Percentiles rank a stretch among this genome's conserved stretches.
phyloP scores from a whole-genome alignment of 2,329 filamentous ascomycete genomes.

The Penicillium carneum region DNA sequence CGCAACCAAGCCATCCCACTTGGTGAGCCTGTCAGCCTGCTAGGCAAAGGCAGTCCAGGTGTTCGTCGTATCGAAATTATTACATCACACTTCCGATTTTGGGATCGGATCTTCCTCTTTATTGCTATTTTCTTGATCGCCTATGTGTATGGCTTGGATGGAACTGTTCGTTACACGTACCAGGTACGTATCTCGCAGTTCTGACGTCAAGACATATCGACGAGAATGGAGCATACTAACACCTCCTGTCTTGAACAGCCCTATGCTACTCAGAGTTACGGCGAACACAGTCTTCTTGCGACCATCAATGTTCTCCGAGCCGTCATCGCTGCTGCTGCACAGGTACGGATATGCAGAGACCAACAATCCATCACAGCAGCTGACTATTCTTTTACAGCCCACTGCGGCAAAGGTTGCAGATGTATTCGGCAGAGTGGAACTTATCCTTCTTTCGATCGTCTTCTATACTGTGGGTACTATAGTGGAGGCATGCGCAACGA shows the following conservation, averaged over 20 bases:
- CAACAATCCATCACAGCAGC: not conserved
- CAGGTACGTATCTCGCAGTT: slow-evolving; percentile 41
- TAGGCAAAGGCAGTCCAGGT: slow-evolving; percentile 54
- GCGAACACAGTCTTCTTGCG: slow-evolving; percentile 63
- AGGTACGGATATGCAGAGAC: slow-evolving; percentile 39
- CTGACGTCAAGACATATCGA: not conserved
- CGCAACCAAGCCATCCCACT: slow-evolving; percentile 6
- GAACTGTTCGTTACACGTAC: slow-evolving; percentile 61
- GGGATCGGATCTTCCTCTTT: slow-evolving; percentile 66
- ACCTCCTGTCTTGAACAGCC: slow-evolving; percentile 48
- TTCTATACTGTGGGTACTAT: slow-evolving; percentile 66
- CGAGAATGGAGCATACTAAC: slow-evolving; percentile 7
- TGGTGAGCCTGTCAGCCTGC: slow-evolving; percentile 6
- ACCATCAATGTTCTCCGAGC: slow-evolving; percentile 66
- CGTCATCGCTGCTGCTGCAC: slow-evolving; percentile 66
- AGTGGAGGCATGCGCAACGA: slow-evolving; percentile 61
- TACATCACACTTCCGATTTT: slow-evolving; percentile 58
- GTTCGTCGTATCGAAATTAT: slow-evolving; percentile 68
- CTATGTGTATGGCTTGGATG: slow-evolving; percentile 70
- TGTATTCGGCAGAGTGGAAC: slow-evolving; percentile 68
- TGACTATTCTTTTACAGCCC: slow-evolving; percentile 47
- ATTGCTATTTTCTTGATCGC: slow-evolving; percentile 67
- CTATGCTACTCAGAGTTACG: slow-evolving; percentile 61
- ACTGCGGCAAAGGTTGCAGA: slow-evolving; percentile 69
- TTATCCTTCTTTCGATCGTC: slow-evolving; percentile 62